These are phyloP conservation scores for Vanrija sp. DNA, from an alignment of 1,284 basidiomycete genomes.

Conservation along the genomic window DNA sequence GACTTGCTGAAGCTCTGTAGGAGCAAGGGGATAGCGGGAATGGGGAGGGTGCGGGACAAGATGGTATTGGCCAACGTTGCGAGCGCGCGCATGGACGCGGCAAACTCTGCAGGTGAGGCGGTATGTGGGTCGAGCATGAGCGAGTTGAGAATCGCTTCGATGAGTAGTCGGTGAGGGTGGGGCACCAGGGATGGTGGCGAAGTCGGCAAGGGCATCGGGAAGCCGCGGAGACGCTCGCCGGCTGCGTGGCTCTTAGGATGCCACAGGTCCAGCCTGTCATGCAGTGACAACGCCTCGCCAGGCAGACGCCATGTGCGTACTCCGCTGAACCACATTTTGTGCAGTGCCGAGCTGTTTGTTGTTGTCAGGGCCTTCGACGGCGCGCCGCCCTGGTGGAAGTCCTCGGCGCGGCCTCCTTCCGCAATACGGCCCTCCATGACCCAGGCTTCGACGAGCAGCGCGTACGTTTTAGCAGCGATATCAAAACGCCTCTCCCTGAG, in stretches of 20 bases:
- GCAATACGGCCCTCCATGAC: slow-evolving; percentile 47
- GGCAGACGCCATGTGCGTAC: slow-evolving; percentile 46
- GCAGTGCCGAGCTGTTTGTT: slow-evolving; percentile 10
- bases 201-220: slow-evolving; percentile 43
- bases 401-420: slow-evolving; percentile 37
- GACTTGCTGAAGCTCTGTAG: slow-evolving; percentile 33
- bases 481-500: slow-evolving; percentile 31
- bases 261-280: slow-evolving; percentile 47
- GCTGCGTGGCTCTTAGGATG: slow-evolving; percentile 41
- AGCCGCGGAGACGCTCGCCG: slow-evolving; percentile 40
- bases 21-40: slow-evolving; percentile 32
- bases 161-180: slow-evolving; percentile 24
- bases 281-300: slow-evolving; percentile 45
- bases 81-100: slow-evolving; percentile 41
- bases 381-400: slow-evolving; percentile 30
- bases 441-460: slow-evolving; percentile 49
- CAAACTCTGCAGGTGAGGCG: slow-evolving; percentile 23
- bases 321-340: slow-evolving; percentile 43
- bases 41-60: slow-evolving; percentile 44
- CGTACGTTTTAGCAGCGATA: slow-evolving; percentile 44
- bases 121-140: slow-evolving; percentile 27
- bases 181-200: slow-evolving; percentile 46
- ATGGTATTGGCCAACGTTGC: slow-evolving; percentile 48
- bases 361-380: slow-evolving; percentile 6
- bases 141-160: slow-evolving; percentile 32